Base-by-base conservation (phyloP, 305 asterid genomes). In the Caryopteris hybrid region DNA sequence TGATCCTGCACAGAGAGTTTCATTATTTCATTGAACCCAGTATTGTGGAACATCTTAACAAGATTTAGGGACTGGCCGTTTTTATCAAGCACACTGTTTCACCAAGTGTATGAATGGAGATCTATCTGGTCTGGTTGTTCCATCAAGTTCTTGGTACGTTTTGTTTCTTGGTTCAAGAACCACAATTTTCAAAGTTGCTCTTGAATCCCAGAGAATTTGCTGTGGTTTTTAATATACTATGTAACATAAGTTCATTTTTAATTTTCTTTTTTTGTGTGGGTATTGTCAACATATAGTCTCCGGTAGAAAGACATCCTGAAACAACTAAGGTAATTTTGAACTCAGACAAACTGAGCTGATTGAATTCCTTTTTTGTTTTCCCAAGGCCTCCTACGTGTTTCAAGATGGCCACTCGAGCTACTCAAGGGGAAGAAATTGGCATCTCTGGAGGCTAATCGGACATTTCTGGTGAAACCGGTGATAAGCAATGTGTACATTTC, bases 351-450 rank as follows among this genome's bases (percentile, higher is more conserved):
- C 38, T 29, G 1, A 38, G 64, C 61, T 70, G 20, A 47, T 61
- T 57, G n/a, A 22, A 38, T n/a, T n/a, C n/a, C n/a, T n/a, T 42
- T 17, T 23, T 61, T 25, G 47, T 42, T 52, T 46, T 11, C 3
- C n/a, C 18, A 43, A 52, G 48, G 39, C 69, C 45, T 13, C 14
- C 31, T 25, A 34, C 14, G 3, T 66, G 56, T 61, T 68, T 60
- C 74, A 41, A 61, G 72, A 46, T 41, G 64, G 64, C 55, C 25
- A 55, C 70, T 60, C 27, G 20, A 55, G 46, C 51, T 66, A n/a
- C 65, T 38, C 43, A 39, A 13, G 59, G 34, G 52, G 50, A 47
- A 29, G 38, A 54, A 38, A 36, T 25, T 18, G 65, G 25, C 48
- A 8, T 52, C 29, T 60, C 51, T 60, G 72, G 74, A 48, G 66